A percentile compares a stretch with the other conserved stretches of the same genome.
phyloP scores from a whole-genome alignment of 495 filamentous ascomycete species.

The Hypoxylon rickii region DNA sequence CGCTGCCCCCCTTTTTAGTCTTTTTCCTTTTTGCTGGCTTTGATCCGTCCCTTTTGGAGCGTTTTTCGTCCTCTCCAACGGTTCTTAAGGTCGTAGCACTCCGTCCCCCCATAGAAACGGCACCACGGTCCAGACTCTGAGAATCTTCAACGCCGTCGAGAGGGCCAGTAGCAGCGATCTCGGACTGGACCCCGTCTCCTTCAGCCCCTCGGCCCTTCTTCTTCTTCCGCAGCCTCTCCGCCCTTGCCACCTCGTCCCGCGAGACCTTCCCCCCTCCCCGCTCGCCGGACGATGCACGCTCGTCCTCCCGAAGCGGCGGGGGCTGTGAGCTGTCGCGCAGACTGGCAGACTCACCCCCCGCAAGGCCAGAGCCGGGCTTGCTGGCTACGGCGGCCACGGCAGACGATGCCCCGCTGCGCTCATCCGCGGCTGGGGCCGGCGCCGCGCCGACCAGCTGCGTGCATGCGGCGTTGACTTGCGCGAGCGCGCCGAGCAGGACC shows the following conservation, averaged over 20 bases:
- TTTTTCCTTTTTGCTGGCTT: not conserved
- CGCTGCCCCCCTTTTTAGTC: conserved; percentile 32
- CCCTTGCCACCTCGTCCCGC: conserved; percentile 14
- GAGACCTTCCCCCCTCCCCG: conserved; percentile 11
- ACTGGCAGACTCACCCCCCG: not conserved
- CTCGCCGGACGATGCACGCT: not conserved
- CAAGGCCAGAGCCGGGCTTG: too few relatives aligned
- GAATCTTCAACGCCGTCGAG: not conserved
- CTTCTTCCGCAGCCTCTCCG: conserved; percentile 9
- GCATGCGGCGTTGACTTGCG: conserved; percentile 58
- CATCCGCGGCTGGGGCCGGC: not conserved
- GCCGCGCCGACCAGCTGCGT: conserved; percentile 26
- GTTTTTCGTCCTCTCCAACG: too few relatives aligned
- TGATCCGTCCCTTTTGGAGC: not conserved
- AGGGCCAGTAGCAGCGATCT: not conserved
- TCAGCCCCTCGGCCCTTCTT: not conserved
- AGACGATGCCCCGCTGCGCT: not conserved
- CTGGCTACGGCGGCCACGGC: too few relatives aligned
- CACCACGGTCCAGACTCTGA: not conserved
- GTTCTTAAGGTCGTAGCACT: not conserved
- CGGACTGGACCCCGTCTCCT: not conserved
- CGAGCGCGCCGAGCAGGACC: conserved; percentile 68
- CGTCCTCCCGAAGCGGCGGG: not conserved
- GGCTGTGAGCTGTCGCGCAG: not conserved
- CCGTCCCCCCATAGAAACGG: not conserved